Percentiles rank a stretch among this genome's conserved stretches.
phyloP scores from a whole-genome alignment of 2,329 filamentous ascomycete genomes.

The Botrytis aclada region DNA sequence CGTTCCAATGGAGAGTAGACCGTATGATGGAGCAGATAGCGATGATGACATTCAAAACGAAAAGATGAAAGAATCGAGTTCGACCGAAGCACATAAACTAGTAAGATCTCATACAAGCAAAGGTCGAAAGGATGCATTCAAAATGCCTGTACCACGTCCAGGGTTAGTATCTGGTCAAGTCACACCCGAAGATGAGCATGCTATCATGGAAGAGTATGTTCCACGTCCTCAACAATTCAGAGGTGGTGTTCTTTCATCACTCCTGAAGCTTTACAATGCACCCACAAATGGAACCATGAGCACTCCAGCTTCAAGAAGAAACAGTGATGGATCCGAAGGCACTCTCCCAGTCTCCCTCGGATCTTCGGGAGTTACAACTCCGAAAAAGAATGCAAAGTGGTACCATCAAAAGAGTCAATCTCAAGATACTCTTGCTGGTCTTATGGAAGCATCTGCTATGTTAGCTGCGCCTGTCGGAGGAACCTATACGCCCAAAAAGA shows the following conservation, averaged over 20 bases:
- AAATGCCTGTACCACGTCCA: constrained; percentile 22
- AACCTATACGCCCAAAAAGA: constrained; percentile 39
- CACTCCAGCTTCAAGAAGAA: constrained; percentile 28
- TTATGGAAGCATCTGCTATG: constrained; percentile 54
- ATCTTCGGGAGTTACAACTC: constrained; percentile 43
- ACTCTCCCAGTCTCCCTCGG: constrained; percentile 40
- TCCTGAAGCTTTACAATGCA: constrained; percentile 67
- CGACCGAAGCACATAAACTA: constrained; percentile 45
- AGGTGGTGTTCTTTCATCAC: constrained; percentile 68
- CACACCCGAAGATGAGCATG: constrained; percentile 43
- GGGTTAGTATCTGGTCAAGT: constrained; percentile 44
- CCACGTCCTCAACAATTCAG: constrained; percentile 66
- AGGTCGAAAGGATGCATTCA: constrained; percentile 25
- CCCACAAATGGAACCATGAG: constrained; percentile 36
- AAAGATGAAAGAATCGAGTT: constrained; percentile 28
- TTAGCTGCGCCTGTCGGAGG: constrained; percentile 47
- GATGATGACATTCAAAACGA: constrained; percentile 30
- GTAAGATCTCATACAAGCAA: constrained; percentile 42
- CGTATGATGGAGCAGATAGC: constrained; percentile 29
- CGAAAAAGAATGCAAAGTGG: constrained; percentile 36
- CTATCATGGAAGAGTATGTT: constrained; percentile 58
- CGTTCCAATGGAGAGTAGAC: constrained; percentile 31
- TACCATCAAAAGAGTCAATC: constrained; percentile 44
- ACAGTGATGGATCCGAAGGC: constrained; percentile 36
- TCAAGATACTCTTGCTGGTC: constrained; percentile 47